A percentile compares a stretch with the other conserved stretches of the same genome.
phyloP scores from a whole-genome alignment of 1,284 basidiomycete genomes.

The Pseudozyma sp. region DNA sequence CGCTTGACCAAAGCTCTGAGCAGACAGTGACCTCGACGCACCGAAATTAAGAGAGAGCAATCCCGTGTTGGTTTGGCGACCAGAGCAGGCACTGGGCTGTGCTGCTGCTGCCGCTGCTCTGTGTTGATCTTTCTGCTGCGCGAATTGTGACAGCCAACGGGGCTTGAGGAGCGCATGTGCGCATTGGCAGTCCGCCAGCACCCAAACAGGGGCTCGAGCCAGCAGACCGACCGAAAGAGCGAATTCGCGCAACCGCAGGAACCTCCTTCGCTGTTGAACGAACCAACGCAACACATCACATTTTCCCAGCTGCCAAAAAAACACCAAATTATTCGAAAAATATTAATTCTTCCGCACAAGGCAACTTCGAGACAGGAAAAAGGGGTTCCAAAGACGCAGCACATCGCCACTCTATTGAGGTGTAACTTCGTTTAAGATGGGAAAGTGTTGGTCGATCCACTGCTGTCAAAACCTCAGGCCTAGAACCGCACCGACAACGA shows the following conservation, averaged over 20 bases:
- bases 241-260: constrained; percentile 25
- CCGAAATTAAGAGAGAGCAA: not conserved
- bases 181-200: constrained; percentile 20
- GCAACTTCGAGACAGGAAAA: not conserved
- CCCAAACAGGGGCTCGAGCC: constrained; percentile 43
- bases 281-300: constrained; percentile 44
- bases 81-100: constrained; percentile 8
- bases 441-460: not conserved
- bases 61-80: constrained; percentile 14
- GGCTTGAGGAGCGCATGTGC: constrained; percentile 2
- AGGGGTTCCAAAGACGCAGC: constrained; percentile 6
- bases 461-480: not conserved
- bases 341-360: no score
- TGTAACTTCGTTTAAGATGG: no score
- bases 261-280: constrained; percentile 3
- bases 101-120: constrained; percentile 7
- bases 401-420: not conserved
- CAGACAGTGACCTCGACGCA: no score
- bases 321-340: no score
- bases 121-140: constrained; percentile 9
- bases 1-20: no score
- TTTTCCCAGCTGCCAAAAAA: constrained; percentile 6
- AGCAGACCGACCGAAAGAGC: constrained; percentile 2
- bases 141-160: constrained; percentile 15
- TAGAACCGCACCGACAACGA: constrained; percentile 10